Base-by-base conservation (phyloP, 2,329 filamentous ascomycete genomes). In the Neocucurbitaria cava region DNA sequence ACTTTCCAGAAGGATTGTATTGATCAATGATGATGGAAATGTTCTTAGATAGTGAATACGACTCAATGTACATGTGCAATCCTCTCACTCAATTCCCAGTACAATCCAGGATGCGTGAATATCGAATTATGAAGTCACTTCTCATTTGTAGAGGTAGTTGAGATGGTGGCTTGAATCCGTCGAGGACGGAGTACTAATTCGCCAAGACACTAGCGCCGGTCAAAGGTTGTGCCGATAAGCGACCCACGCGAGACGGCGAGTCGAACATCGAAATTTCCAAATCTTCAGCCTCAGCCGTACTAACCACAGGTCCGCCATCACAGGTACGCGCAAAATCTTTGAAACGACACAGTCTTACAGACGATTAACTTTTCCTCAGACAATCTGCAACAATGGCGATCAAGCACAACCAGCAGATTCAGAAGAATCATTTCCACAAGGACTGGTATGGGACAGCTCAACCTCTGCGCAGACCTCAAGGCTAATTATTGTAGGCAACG, bases 341-440 rank as follows among this genome's bases (percentile, higher is more conserved):
- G 18, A 26, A 49, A 30, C 50, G 46, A 43, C 49, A 28, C 50
- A 21, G 38, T 46, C 30, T 38, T 33, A 45, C 35, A 43, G 46
- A 46, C 50, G 35, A 45, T 59, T 66, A 57, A 68, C 50, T 36
- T n/a, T 38, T 41, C 11, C 3, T 10, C 20, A 55, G 60, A 62
- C 59, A 72, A 70, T 60, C 68, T 64, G 67, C 62, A 69, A 61
- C 67, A 65, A 74, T 74, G 93, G 91, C 94, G 87, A 96, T 98
- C 92, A 96, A 96, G 89, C 92, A 97, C 90, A 98, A 98, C 86
- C 92, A 97, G 87, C 90, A 94, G 86, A 89, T 97, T 82, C 89
- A 90, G 81, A 90, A 94, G 88, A 96, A 96, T 88, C 93, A 75
- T 56, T 75, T 75, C 71, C 72, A 73, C 69, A 74, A 74, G 68